Evolutionary conservation across 2,329 filamentous ascomycete species (phyloP).

Genomic region (Akanthomyces muscarius): DNA sequence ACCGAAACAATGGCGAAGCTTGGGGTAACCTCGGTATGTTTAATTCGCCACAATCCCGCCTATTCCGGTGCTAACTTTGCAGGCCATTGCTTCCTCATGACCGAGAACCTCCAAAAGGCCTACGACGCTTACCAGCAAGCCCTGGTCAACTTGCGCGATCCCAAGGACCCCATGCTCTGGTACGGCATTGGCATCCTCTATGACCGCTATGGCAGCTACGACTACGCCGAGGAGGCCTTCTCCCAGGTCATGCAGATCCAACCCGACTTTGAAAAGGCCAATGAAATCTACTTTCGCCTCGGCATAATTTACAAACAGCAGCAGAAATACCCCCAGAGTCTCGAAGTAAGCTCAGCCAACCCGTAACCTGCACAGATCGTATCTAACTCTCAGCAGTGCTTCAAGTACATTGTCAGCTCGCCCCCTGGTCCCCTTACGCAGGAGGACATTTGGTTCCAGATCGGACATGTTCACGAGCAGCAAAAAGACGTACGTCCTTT

Average conservation of each 20-base stretch:
- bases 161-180: constrained; percentile 97
- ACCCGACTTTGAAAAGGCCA: constrained; percentile 95
- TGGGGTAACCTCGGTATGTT: constrained; percentile 87
- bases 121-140: constrained; percentile 97
- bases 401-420: constrained; percentile 94
- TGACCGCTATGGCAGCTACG: constrained; percentile 90
- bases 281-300: constrained; percentile 96
- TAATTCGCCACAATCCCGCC: not conserved
- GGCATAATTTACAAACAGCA: constrained; percentile 99
- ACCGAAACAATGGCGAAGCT: constrained; percentile 84
- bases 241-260: constrained; percentile 99
- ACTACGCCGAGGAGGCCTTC: constrained; percentile 96
- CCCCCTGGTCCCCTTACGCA: constrained; percentile 90
- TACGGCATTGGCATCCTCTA: constrained; percentile 98
- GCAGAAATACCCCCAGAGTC: constrained; percentile 84
- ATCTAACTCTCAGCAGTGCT: constrained; percentile 60
- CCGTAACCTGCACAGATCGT: not conserved
- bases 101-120: constrained; percentile 94
- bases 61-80: not conserved
- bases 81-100: constrained; percentile 99
- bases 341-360: constrained; percentile 62
- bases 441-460: constrained; percentile 99
- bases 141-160: constrained; percentile 85
- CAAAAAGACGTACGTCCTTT: constrained; percentile 82
- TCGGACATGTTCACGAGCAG: constrained; percentile 97